Evolutionary conservation across 495 filamentous ascomycete species (phyloP).

Genomic region (Podospora pseudoanserina): DNA sequence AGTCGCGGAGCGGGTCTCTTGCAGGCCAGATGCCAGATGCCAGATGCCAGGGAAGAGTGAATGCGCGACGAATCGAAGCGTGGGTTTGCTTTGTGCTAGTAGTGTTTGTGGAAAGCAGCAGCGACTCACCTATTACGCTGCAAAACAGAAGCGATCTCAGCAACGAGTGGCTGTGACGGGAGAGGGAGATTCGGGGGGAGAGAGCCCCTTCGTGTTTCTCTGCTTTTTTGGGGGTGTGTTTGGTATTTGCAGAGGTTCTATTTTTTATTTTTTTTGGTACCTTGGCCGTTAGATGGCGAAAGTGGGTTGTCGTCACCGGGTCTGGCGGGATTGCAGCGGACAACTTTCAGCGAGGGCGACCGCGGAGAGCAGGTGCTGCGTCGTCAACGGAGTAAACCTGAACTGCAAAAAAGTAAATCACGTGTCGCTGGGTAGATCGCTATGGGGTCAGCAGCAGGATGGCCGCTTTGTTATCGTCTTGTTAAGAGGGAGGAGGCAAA

Average conservation of each 20-base stretch:
- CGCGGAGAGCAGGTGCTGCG: constrained; percentile 6
- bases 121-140: constrained; percentile 1
- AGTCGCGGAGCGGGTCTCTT: background rate
- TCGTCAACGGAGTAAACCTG: background rate
- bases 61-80: background rate
- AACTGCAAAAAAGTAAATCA: background rate
- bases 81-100: constrained; percentile 11
- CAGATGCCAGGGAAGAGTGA: background rate
- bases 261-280: constrained; percentile 11
- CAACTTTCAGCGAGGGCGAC: constrained; percentile 17
- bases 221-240: constrained; percentile 2
- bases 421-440: background rate
- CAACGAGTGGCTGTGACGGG: constrained; percentile 24
- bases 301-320: constrained; percentile 31
- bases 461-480: background rate
- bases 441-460: background rate
- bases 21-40: background rate
- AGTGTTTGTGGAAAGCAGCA: background rate
- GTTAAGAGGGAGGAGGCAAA: background rate
- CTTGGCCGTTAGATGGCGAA: constrained; percentile 17
- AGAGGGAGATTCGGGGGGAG: constrained; percentile 15
- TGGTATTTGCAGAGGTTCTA: constrained; percentile 8
- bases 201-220: constrained; percentile 22
- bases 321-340: constrained; percentile 14
- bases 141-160: constrained; percentile 33